A percentile compares a stretch with the other conserved stretches of the same genome.
phyloP scores from a whole-genome alignment of 768 basidiomycete species.

The Lactarius psammicola region DNA sequence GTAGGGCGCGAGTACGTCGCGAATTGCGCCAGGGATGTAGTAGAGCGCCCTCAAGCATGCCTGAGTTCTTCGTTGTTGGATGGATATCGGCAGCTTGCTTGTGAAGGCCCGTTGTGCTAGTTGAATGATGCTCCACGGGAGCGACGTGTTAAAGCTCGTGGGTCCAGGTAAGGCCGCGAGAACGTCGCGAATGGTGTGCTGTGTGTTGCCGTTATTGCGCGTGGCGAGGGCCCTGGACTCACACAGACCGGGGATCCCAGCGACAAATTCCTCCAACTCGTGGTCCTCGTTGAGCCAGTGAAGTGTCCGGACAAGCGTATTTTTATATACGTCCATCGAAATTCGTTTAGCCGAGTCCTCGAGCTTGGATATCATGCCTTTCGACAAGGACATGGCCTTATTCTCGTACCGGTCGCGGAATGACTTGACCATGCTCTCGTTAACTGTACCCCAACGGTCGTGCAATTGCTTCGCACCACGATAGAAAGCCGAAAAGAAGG shows the following conservation, averaged over 20 bases:
- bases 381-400: background rate
- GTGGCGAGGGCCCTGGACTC: background rate
- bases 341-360: background rate
- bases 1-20: background rate
- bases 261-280: conserved; percentile 1
- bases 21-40: background rate
- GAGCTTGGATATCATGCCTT: background rate
- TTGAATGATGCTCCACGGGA: conserved; percentile 1
- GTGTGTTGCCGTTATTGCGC: background rate
- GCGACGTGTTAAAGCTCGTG: background rate
- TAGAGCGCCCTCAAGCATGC: background rate
- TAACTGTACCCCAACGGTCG: background rate
- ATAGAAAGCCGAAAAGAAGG: background rate
- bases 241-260: background rate
- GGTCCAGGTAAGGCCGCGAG: conserved; percentile 9
- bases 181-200: background rate
- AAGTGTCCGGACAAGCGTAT: background rate
- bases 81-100: background rate
- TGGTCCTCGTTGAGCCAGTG: background rate
- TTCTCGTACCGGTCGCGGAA: background rate
- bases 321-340: background rate
- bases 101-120: background rate
- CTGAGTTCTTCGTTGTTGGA: background rate
- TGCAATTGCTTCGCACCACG: background rate
- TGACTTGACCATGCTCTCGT: background rate